phyloP scores from a whole-genome alignment of 352 stramenopile species.

The Blastocystis sp. region DNA sequence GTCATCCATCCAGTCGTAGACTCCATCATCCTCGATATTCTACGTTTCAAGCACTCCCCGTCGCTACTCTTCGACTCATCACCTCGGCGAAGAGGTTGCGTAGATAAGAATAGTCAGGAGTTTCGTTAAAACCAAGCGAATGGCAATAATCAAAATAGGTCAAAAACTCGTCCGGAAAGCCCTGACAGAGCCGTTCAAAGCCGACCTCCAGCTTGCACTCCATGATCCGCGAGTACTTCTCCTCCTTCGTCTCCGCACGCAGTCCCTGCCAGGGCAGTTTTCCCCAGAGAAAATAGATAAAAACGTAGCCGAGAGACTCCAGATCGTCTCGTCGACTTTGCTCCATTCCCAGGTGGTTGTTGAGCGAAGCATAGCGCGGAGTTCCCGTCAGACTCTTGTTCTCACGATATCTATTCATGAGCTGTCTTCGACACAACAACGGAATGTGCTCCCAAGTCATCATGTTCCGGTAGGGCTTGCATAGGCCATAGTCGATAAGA shows the following conservation, averaged over 20 bases:
- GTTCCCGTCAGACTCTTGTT: slow-evolving; percentile 88
- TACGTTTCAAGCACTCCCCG: neutral
- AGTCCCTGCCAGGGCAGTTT: slow-evolving; percentile 86
- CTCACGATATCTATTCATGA: slow-evolving; percentile 79
- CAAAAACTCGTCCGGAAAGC: slow-evolving; percentile 68
- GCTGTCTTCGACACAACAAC: slow-evolving; percentile 11
- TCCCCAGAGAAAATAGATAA: slow-evolving; percentile 88
- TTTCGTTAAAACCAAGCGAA: slow-evolving; percentile 84
- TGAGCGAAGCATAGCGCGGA: slow-evolving; percentile 83
- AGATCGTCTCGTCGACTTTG: slow-evolving; percentile 84
- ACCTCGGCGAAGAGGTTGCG: slow-evolving; percentile 73
- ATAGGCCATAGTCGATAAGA: slow-evolving; percentile 88
- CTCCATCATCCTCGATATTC: slow-evolving; percentile 30
- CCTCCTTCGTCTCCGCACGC: slow-evolving; percentile 88
- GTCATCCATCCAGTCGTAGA: slow-evolving; percentile 60
- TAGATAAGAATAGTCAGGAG: slow-evolving; percentile 87
- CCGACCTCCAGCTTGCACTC: slow-evolving; percentile 80
- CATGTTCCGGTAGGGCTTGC: slow-evolving; percentile 86
- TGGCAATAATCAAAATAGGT: slow-evolving; percentile 77
- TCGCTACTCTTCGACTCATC: neutral
- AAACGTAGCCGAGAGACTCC: slow-evolving; percentile 84
- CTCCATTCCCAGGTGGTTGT: slow-evolving; percentile 89
- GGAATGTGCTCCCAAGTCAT: slow-evolving; percentile 85
- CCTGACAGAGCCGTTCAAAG: slow-evolving; percentile 68
- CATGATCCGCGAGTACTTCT: slow-evolving; percentile 91